Percentiles rank a stretch among this genome's conserved stretches.
phyloP scores from a whole-genome alignment of 192 early-diverging fungal genomes.

The Backusella circina region DNA sequence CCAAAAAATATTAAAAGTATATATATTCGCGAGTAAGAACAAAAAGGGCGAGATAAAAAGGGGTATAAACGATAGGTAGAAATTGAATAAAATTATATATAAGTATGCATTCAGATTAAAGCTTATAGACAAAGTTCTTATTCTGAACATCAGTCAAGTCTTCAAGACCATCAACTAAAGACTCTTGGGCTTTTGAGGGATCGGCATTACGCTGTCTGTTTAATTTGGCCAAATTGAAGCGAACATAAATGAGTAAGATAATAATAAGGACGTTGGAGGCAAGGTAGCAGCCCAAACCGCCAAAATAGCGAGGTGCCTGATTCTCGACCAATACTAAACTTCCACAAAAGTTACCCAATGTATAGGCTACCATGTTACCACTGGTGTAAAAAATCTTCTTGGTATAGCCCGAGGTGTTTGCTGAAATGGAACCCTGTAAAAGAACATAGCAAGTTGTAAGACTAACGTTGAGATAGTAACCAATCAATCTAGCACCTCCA shows the following conservation, averaged over 20 bases:
- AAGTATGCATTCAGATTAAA: neutral
- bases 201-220: constrained; percentile 7
- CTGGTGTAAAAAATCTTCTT: constrained; percentile 12
- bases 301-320: constrained; percentile 11
- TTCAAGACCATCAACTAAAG: neutral
- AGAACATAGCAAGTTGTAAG: neutral
- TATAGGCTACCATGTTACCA: constrained; percentile 8
- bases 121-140: constrained; percentile 4
- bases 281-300: constrained; percentile 2
- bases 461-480: constrained; percentile 7
- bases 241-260: neutral
- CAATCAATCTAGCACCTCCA: neutral
- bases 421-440: neutral
- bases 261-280: constrained; percentile 1
- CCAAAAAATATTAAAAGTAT: neutral
- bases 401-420: constrained; percentile 7
- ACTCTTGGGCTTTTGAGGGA: neutral
- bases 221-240: neutral
- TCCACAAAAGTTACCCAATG: constrained; percentile 14
- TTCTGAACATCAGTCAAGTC: constrained; percentile 13
- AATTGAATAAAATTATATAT: neutral
- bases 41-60: neutral
- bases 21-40: neutral
- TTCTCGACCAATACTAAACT: constrained; percentile 6
- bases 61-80: neutral